Base-by-base conservation (phyloP, 2,329 filamentous ascomycete species). In the Phialophora expanda region DNA sequence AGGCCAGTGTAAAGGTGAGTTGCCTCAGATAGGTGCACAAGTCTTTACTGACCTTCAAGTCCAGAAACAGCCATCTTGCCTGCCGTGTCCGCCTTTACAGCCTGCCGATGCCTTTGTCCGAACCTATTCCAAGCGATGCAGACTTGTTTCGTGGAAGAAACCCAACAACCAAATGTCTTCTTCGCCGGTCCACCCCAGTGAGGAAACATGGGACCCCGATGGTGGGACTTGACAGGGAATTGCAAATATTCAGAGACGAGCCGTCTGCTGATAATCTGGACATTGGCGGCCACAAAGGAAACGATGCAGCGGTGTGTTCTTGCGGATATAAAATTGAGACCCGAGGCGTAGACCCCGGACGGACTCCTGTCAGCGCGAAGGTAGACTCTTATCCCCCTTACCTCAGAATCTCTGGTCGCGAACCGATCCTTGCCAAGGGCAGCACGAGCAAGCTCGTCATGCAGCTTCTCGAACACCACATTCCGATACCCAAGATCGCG, bases 371-470 rank as follows among this genome's bases (percentile, higher is more conserved):
- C 24, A 22, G 34, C 38, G 34, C 54, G 32, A 46, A 56, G 28
- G 17, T 57, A 22, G 17, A 26, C 32, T 50, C 65, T 3, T 67
- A 64, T 22, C 65, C 61, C 5, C 51, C 65, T 54, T 67, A 67
- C 34, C 56, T 67, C 50, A 26, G 22, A 8, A n/a, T 57, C 7
- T n/a, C 17, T 14, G 28, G 14, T 28, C 14, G n/a, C 8, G 48
- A 48, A 14, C 17, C 30, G 20, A 34, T 65, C 30, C n/a, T 64
- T 24, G 61, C 62, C 20, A 66, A 66, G 26, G 66, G 66, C 32
- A 64, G 59, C 44, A 69, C 64, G 17, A 64, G 61, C 34, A 44
- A 51, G 30, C 28, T 32, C 48, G 50, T 69, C 53, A 69, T 69
- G 61, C 32, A 56, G 28, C 46, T 66, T 9, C 51, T 57, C 7